Conservation (phyloP, 1,284 basidiomycete species). For the Ustilago tritici region DNA sequence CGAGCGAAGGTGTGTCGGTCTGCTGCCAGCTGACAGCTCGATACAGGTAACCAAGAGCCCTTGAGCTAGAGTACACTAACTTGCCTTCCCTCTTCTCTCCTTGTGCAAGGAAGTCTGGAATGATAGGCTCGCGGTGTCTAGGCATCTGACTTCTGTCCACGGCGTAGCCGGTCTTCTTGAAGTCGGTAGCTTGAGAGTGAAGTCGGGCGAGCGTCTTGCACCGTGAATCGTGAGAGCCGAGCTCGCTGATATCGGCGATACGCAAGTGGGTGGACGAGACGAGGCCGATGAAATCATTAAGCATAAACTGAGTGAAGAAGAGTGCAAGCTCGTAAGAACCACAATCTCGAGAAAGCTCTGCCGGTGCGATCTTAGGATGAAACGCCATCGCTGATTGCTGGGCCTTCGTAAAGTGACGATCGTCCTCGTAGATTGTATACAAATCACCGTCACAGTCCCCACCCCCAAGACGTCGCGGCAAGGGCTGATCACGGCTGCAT, state of each 20-base stretch:
- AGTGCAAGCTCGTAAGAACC: constrained; percentile 77
- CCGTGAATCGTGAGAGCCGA: constrained; percentile 74
- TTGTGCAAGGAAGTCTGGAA: constrained; percentile 39
- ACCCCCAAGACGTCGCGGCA: constrained; percentile 41
- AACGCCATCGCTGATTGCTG: constrained; percentile 5
- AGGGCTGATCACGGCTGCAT: constrained; percentile 18
- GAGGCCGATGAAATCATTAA: constrained; percentile 75
- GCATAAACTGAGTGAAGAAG: constrained; percentile 77
- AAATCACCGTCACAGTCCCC: constrained; percentile 57
- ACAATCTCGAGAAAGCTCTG: constrained; percentile 73
- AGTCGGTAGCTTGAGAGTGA: constrained; percentile 76
- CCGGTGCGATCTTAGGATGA: constrained; percentile 73
- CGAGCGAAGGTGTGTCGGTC: constrained; percentile 39
- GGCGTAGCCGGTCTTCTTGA: constrained; percentile 50
- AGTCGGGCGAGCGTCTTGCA: constrained; percentile 77
- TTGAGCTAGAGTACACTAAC: constrained; percentile 28
- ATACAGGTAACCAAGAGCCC: constrained; percentile 32
- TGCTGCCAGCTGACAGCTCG: constrained; percentile 31
- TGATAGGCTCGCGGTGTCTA: constrained; percentile 18
- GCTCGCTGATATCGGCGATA: constrained; percentile 77
- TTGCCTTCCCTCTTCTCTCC: constrained; percentile 25
- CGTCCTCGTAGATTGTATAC: constrained; percentile 72
- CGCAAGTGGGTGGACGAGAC: constrained; percentile 75
- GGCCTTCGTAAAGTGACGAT: constrained; percentile 74
- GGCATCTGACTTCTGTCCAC: constrained; percentile 20